phyloP scores from a whole-genome alignment of 2,329 filamentous ascomycete species.

The Aspergillus sp. region DNA sequence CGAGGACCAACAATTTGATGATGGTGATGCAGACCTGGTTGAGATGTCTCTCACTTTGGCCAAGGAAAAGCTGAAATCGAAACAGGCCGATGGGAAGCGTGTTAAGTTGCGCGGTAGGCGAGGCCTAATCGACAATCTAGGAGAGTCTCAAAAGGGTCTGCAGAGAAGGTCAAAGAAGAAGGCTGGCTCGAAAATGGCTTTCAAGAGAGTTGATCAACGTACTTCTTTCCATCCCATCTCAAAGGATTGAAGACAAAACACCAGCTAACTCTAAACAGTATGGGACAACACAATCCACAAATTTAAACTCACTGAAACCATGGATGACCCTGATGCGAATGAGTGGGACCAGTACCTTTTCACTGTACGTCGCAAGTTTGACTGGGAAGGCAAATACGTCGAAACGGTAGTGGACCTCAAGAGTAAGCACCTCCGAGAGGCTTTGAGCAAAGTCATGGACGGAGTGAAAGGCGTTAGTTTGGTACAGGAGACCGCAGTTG shows the following conservation, averaged over 20 bases:
- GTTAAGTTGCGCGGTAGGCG: conserved; percentile 17
- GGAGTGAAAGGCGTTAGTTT: conserved; percentile 75
- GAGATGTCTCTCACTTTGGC: conserved; percentile 23
- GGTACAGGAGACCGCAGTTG: conserved; percentile 73
- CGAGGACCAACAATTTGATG: conserved; percentile 33
- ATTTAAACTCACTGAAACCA: conserved; percentile 67
- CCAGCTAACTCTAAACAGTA: conserved; percentile 25
- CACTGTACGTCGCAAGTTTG: conserved; percentile 77
- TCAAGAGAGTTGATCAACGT: conserved; percentile 66
- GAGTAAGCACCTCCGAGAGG: conserved; percentile 73
- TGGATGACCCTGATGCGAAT: conserved; percentile 60
- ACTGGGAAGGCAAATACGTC: conserved; percentile 79
- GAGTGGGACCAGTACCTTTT: conserved; percentile 80
- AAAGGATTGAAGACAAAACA: too few species aligned
- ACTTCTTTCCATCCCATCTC: conserved; percentile 17
- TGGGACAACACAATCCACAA: conserved; percentile 60
- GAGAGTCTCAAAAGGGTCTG: conserved; percentile 20
- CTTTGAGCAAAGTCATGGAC: conserved; percentile 69
- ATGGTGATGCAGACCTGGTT: conserved; percentile 28
- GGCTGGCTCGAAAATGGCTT: conserved; percentile 60
- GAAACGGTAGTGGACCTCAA: conserved; percentile 79
- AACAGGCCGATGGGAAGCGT: conserved; percentile 19
- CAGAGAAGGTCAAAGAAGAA: conserved; percentile 26
- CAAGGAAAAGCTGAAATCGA: conserved; percentile 24
- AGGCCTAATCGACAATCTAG: conserved; percentile 11